Evolutionary conservation across 208 protist species (phyloP).

Genomic region (Wallacemonas rigidus): DNA sequence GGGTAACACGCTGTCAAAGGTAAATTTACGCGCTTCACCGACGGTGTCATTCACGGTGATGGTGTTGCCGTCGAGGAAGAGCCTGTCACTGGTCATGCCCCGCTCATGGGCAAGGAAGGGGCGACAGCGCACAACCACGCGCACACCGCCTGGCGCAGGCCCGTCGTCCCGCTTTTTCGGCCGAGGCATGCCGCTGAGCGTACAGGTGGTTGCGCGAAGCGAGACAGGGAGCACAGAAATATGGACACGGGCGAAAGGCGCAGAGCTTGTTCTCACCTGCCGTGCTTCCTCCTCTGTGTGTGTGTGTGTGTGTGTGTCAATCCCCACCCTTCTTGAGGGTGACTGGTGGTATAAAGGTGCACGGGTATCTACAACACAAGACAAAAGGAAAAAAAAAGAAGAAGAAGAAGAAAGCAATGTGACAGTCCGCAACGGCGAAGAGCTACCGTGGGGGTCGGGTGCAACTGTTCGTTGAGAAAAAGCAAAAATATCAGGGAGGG

Average conservation of each 20-base stretch:
- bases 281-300: too few relatives aligned
- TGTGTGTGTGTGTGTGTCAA: too few relatives aligned
- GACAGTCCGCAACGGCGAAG: too few relatives aligned
- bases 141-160: slow-evolving; percentile 30
- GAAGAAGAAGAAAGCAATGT: not conserved
- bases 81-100: slow-evolving; percentile 37
- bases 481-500: too few relatives aligned
- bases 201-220: too few relatives aligned
- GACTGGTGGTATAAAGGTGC: not conserved
- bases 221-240: too few relatives aligned
- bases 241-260: too few relatives aligned
- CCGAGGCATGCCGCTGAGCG: not conserved
- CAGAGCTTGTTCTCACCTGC: too few relatives aligned
- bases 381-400: slow-evolving; percentile 27
- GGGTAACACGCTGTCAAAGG: slow-evolving; percentile 77
- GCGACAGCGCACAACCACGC: slow-evolving; percentile 75
- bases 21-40: slow-evolving; percentile 50
- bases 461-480: not conserved
- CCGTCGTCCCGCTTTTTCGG: not conserved
- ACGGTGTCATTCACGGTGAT: slow-evolving; percentile 31
- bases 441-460: too few relatives aligned
- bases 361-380: slow-evolving; percentile 4
- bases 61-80: slow-evolving; percentile 41
- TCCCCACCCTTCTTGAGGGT: too few relatives aligned
- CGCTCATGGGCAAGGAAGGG: slow-evolving; percentile 41